Evolutionary conservation across 176 grass and related monocot species (phyloP).

Genomic region (Hyparrhenia diplandra): DNA sequence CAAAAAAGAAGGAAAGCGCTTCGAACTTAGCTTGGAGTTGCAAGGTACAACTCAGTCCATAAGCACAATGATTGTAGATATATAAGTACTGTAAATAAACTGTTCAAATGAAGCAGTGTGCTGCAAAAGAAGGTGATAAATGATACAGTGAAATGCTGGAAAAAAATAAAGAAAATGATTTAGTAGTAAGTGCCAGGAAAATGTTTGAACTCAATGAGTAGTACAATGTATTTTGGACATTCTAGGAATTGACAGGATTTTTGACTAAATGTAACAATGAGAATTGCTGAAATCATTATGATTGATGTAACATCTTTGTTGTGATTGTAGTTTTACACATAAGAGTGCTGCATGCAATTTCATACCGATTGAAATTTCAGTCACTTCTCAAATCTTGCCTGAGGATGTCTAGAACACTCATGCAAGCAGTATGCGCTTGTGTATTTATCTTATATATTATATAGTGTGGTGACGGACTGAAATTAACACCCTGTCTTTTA

Average conservation of each 20-base stretch:
- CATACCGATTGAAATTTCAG: not conserved
- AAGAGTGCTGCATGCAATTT: not conserved
- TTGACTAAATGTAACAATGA: not conserved
- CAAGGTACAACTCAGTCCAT: not conserved
- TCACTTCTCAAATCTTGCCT: not conserved
- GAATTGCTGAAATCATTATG: not conserved
- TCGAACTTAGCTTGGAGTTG: not conserved
- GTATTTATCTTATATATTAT: not conserved
- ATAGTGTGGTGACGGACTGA: not conserved
- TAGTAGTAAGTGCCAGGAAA: not conserved
- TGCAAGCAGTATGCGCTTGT: not conserved
- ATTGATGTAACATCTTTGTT: not conserved
- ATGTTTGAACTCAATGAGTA: no score
- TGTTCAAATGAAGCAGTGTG: not conserved
- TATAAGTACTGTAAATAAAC: not conserved
- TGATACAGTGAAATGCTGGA: not conserved
- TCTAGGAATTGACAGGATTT: not conserved
- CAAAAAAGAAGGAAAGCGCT: not conserved
- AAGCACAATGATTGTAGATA: not conserved
- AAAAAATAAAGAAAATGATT: not conserved
- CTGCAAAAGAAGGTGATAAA: not conserved
- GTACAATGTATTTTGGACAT: not conserved
- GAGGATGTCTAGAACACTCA: not conserved
- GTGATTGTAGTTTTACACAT: not conserved
- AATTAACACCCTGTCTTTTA: not conserved